Conservation (phyloP, 805 yeast genomes). For the Candida incommunis region DNA sequence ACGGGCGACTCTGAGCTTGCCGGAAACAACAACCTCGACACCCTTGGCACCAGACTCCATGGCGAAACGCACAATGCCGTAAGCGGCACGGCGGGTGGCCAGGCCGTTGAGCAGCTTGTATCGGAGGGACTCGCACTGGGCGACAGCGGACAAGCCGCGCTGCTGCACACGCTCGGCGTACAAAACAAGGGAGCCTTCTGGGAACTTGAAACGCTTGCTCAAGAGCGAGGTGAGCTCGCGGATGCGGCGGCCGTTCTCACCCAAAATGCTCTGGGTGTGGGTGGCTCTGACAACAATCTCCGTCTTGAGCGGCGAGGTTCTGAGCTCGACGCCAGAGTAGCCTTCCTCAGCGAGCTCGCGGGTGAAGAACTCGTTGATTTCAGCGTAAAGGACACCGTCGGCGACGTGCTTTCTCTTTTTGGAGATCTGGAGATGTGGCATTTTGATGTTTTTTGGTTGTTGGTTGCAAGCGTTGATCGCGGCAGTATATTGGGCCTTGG, state of each 20-base stretch:
- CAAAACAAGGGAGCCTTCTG: slow-evolving; percentile 84
- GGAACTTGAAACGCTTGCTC: slow-evolving; percentile 96
- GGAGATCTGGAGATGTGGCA: slow-evolving; percentile 38
- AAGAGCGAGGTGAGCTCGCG: slow-evolving; percentile 95
- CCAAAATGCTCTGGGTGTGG: slow-evolving; percentile 95
- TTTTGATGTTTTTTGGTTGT: background rate
- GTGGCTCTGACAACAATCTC: slow-evolving; percentile 98
- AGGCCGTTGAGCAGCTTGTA: slow-evolving; percentile 97
- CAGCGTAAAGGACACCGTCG: slow-evolving; percentile 99
- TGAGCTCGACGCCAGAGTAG: slow-evolving; percentile 99
- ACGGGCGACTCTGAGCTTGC: slow-evolving; percentile 99
- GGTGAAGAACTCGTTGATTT: slow-evolving; percentile 99
- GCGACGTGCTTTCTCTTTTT: slow-evolving; percentile 99
- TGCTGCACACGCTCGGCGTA: slow-evolving; percentile 99
- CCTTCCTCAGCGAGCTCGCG: slow-evolving; percentile 99
- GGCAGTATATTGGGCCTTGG: no score
- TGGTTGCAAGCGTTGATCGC: background rate
- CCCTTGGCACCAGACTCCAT: slow-evolving; percentile 99
- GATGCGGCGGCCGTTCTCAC: slow-evolving; percentile 99
- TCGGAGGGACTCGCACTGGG: slow-evolving; percentile 98
- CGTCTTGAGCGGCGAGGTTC: slow-evolving; percentile 95
- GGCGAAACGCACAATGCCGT: slow-evolving; percentile 99
- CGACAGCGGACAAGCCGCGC: slow-evolving; percentile 98
- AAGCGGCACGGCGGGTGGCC: slow-evolving; percentile 99
- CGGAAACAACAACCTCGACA: slow-evolving; percentile 99